These are phyloP conservation scores for Canavalia ensiformis DNA, from an alignment of 306 rosid genomes.

Conservation along the genomic window DNA sequence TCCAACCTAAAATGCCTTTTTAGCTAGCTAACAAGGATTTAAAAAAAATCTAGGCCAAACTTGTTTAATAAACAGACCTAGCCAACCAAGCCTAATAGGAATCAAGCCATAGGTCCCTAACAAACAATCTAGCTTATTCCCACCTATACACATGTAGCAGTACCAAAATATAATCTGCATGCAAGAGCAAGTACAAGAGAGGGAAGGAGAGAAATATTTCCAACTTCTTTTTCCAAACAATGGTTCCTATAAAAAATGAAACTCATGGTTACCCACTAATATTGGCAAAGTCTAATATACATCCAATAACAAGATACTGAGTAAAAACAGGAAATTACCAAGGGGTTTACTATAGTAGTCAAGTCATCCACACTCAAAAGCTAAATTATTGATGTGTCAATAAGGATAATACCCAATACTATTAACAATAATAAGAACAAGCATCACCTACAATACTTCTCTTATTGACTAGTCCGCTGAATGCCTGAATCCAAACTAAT, in stretches of 20 bases:
- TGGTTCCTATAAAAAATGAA: background rate
- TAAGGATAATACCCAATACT: slow-evolving; percentile 27
- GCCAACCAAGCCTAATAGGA: background rate
- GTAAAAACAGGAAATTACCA: slow-evolving; percentile 2
- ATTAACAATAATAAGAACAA: slow-evolving; percentile 5
- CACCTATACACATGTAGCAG: slow-evolving; percentile 5
- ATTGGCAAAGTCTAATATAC: background rate
- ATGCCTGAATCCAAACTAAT: slow-evolving; percentile 14
- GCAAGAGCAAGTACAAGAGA: background rate
- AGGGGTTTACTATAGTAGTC: slow-evolving; percentile 13
- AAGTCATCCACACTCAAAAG: slow-evolving; percentile 17
- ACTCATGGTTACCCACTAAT: background rate
- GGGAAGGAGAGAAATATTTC: background rate
- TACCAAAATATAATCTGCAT: background rate
- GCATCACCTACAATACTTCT: background rate
- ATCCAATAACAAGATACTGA: background rate
- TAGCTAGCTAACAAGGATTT: background rate
- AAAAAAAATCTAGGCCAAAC: too few relatives aligned
- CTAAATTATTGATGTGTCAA: slow-evolving; percentile 20
- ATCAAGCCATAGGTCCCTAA: background rate
- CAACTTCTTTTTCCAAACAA: background rate
- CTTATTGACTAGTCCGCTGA: slow-evolving; percentile 29
- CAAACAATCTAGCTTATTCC: background rate
- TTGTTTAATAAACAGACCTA: background rate
- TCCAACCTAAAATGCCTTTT: background rate